Base-by-base conservation (phyloP, 495 filamentous ascomycete genomes). In the Penicillium paxilli region DNA sequence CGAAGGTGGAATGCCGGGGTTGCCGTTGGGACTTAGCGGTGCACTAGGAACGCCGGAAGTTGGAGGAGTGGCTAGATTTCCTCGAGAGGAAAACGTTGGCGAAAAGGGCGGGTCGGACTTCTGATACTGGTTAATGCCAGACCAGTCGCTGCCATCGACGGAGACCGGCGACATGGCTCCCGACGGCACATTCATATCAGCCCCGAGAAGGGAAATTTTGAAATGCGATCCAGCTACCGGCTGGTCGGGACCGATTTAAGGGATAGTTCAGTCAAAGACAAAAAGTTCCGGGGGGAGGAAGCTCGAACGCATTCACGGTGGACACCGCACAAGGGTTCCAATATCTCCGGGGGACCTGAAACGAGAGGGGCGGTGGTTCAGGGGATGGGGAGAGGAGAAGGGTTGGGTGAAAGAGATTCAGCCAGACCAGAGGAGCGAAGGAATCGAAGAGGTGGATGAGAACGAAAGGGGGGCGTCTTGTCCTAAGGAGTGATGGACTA, bases 71-170 rank as follows among this genome's bases (percentile, higher is more conserved):
- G 77, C 82, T 46, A 89, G 80, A 50, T 86, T 83, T 50, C 84
- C 83, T 58, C 84, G 82, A 60, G 73, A 81, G 44, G 74, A 69
- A 49, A 73, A 67, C 20, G 72, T 75, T 23, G 84, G 79, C 44
- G 81, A 80, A 50, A 81, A 81, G 23, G 80, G 74, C 41, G 76
- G 64, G 28, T 79, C 80, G 64, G 85, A 76, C 55, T 77, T 78
- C 44, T 87, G 81, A 66, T 95, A 93, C 62, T 83, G 82, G 44
- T 85, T 83, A 55, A 88, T 81, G 45, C 85, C 87, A 20, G 90
- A 92, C 91, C 91, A 96, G 72, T 96, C 91, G 74, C 86, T 95
- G 59, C 87, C 84, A 65, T 83, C 86, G 64, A 86, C 84, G 68
- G 90, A 93, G 67, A 90, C 85, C 66, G 90, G 90, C 68, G 90